Conservation (phyloP, 1,284 basidiomycete species). For the Malassezia equina region DNA sequence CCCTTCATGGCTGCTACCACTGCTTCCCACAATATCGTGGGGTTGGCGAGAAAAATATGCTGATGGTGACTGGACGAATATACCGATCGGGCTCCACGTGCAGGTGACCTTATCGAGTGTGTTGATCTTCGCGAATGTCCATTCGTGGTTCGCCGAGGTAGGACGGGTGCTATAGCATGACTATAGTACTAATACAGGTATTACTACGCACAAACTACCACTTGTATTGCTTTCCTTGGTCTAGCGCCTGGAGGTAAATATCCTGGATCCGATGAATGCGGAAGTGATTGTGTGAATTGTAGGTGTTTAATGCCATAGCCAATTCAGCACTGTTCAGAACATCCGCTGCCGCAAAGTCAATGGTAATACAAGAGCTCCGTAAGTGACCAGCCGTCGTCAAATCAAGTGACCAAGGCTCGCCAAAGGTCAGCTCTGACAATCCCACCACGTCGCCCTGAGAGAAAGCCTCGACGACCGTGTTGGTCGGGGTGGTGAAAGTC, state of each 20-base stretch:
- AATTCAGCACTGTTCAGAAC: neutral
- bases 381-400: constrained; percentile 3
- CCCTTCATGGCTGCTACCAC: neutral
- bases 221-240: constrained; percentile 2
- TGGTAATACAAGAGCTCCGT: neutral
- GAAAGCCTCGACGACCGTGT: neutral
- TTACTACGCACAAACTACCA: neutral
- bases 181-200: too few relatives aligned
- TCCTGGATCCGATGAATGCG: constrained; percentile 7
- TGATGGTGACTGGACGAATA: neutral
- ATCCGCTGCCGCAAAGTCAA: constrained; percentile 4
- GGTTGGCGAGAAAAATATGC: neutral
- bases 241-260: neutral
- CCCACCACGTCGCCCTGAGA: constrained; percentile 6
- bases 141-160: too few relatives aligned
- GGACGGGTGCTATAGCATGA: too few relatives aligned
- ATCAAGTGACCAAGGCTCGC: constrained; percentile 1
- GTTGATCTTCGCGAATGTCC: neutral
- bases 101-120: neutral
- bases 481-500: neutral
- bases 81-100: neutral
- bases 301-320: constrained; percentile 8
- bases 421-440: neutral
- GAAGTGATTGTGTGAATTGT: constrained; percentile 3
- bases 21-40: neutral